Percentiles rank a stretch among this genome's conserved stretches.
Evolutionary conservation across 225 moss, liverwort and hornwort genomes (phyloP).

Genomic region (Polytrichum commune): DNA sequence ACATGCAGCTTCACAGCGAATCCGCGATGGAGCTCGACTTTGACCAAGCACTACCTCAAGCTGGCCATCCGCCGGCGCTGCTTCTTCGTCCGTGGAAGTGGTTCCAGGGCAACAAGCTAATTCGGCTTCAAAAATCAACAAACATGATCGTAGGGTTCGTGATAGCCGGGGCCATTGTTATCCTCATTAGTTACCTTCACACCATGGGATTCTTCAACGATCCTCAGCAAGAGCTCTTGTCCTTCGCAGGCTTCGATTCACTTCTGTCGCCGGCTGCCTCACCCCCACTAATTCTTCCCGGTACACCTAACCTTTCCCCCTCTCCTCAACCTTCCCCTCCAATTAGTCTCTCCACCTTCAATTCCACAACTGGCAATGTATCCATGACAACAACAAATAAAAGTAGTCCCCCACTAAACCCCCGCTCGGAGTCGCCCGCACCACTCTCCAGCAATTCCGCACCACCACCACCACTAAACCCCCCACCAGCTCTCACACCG

Average conservation of each 20-base stretch:
- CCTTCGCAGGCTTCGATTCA: too few species aligned
- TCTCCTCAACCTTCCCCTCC: neutral
- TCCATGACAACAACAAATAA: too few species aligned
- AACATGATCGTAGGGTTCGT: neutral
- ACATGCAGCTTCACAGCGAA: too few species aligned
- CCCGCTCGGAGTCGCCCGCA: too few species aligned
- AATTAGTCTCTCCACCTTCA: neutral
- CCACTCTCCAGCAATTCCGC: too few species aligned
- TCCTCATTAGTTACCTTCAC: slow-evolving; percentile 1
- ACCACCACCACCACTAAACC: neutral
- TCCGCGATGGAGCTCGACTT: too few species aligned
- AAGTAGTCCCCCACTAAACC: too few species aligned
- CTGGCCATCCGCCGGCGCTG: neutral
- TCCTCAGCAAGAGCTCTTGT: neutral
- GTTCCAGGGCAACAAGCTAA: neutral
- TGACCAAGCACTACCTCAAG: too few species aligned
- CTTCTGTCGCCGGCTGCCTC: neutral
- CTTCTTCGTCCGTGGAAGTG: neutral
- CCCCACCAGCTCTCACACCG: neutral
- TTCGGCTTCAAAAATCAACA: neutral
- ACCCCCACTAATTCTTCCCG: neutral
- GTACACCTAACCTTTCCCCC: neutral
- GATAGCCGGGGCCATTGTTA: neutral
- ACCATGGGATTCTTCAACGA: slow-evolving; percentile 1
- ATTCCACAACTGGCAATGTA: neutral